These are phyloP conservation scores for Scheffersomyces insectosa DNA, from an alignment of 1,139 yeast species.

Conservation along the genomic window DNA sequence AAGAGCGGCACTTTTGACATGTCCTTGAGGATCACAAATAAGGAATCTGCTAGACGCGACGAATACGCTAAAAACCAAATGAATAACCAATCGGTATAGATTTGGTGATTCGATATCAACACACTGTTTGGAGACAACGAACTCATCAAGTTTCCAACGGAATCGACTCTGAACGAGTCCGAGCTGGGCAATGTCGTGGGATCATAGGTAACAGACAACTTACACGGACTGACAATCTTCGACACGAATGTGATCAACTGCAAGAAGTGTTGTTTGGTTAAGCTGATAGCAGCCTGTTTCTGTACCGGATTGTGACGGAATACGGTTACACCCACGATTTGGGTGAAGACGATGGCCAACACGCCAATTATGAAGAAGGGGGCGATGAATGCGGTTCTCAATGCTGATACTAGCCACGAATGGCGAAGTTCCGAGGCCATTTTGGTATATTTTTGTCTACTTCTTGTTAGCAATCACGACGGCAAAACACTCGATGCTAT, in stretches of 20 bases:
- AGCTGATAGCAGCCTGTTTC: conserved; percentile 38
- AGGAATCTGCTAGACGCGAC: conserved; percentile 58
- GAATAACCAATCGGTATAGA: conserved; percentile 92
- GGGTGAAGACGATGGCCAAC: conserved; percentile 44
- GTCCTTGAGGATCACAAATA: conserved; percentile 79
- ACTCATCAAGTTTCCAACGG: conserved; percentile 28
- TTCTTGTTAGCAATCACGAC: too few relatives aligned
- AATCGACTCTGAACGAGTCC: conserved; percentile 17
- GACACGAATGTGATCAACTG: conserved; percentile 47
- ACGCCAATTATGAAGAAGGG: conserved; percentile 46
- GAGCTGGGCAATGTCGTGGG: conserved; percentile 22
- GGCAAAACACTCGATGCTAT: too few relatives aligned
- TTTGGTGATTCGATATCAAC: conserved; percentile 83
- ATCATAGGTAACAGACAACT: conserved; percentile 43
- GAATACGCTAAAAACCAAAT: conserved; percentile 87
- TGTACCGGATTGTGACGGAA: conserved; percentile 25
- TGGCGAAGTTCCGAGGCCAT: too few relatives aligned
- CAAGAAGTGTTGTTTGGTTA: conserved; percentile 54
- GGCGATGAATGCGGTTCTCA: conserved; percentile 31
- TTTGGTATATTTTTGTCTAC: too few relatives aligned
- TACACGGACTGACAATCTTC: conserved; percentile 41
- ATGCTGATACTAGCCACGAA: too few relatives aligned
- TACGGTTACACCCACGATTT: conserved; percentile 33
- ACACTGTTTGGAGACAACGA: conserved; percentile 54
- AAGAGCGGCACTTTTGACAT: conserved; percentile 70